Conservation (phyloP, 2,329 filamentous ascomycete species). For the Gaeumannomyces sp. region DNA sequence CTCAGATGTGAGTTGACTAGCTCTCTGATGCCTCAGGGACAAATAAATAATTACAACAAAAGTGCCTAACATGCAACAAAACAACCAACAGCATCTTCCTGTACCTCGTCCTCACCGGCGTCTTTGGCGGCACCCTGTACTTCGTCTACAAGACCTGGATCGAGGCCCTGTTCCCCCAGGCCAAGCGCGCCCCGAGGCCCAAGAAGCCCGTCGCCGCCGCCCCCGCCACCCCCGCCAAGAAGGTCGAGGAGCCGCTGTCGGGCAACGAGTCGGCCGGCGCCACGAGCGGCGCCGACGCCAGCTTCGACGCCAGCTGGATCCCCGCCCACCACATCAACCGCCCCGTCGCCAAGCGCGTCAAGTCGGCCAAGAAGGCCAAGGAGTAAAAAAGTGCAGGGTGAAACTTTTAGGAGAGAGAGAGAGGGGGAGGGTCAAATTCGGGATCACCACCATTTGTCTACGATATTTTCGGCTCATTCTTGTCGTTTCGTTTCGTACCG, state of each 20-base stretch:
- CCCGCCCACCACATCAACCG: conserved; percentile 83
- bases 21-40: neutral
- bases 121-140: conserved; percentile 76
- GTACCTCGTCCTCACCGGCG: conserved; percentile 79
- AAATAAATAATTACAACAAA: no score
- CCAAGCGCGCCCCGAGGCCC: conserved; percentile 58
- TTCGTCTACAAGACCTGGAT: conserved; percentile 99
- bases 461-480: neutral
- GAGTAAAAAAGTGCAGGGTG: conserved; percentile 24
- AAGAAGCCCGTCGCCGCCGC: conserved; percentile 35
- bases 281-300: conserved; percentile 61
- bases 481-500: neutral
- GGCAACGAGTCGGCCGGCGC: conserved; percentile 66
- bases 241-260: conserved; percentile 59
- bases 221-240: conserved; percentile 48
- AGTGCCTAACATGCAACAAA: neutral
- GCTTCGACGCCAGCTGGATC: conserved; percentile 90
- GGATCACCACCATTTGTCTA: neutral
- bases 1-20: conserved; percentile 48
- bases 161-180: conserved; percentile 89
- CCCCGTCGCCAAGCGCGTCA: conserved; percentile 64
- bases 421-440: neutral
- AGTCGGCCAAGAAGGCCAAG: conserved; percentile 48
- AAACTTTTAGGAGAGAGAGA: neutral
- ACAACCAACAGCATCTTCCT: conserved; percentile 75